Evolutionary conservation across 2,329 filamentous ascomycete species (phyloP).

Genomic region (Penicillium sp.): DNA sequence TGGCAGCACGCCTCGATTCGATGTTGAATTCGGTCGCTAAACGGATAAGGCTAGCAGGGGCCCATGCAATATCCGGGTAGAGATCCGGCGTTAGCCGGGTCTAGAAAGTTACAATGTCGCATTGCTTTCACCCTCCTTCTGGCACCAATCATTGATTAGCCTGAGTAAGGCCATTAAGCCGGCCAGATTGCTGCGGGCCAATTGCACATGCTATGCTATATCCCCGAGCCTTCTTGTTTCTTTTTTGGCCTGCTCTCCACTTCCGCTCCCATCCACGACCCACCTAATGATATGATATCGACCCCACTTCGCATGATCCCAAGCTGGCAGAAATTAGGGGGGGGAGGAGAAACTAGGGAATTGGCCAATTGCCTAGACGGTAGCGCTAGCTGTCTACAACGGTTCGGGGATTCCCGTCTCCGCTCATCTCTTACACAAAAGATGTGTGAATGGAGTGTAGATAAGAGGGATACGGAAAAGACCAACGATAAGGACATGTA

Average conservation of each 20-base stretch:
- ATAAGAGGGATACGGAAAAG: not conserved
- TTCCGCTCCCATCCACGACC: constrained; percentile 6
- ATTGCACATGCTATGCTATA: constrained; percentile 20
- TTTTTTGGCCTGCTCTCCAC: constrained; percentile 1
- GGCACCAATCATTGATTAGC: constrained; percentile 2
- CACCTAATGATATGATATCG: constrained; percentile 18
- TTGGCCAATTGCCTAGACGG: not conserved
- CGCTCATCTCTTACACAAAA: not conserved
- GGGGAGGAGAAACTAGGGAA: not conserved
- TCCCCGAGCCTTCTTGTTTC: not conserved
- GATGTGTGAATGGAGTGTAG: not conserved
- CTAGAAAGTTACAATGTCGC: constrained; percentile 26
- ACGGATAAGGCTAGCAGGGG: constrained; percentile 13
- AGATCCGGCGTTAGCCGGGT: constrained; percentile 24
- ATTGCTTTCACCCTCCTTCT: constrained; percentile 14
- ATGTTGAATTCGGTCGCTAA: constrained; percentile 5
- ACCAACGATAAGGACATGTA: not conserved
- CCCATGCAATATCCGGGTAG: constrained; percentile 15
- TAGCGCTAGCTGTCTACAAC: not conserved
- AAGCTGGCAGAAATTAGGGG: not conserved
- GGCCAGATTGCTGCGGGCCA: constrained; percentile 10
- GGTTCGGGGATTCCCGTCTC: constrained; percentile 4
- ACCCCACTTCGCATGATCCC: constrained; percentile 15
- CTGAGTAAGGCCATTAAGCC: constrained; percentile 1
- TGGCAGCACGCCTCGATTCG: not conserved